Evolutionary conservation across 2,329 filamentous ascomycete genomes (phyloP), one percentile per base, ranked within the genome.

Genomic region (Apiospora pterosperma): DNA sequence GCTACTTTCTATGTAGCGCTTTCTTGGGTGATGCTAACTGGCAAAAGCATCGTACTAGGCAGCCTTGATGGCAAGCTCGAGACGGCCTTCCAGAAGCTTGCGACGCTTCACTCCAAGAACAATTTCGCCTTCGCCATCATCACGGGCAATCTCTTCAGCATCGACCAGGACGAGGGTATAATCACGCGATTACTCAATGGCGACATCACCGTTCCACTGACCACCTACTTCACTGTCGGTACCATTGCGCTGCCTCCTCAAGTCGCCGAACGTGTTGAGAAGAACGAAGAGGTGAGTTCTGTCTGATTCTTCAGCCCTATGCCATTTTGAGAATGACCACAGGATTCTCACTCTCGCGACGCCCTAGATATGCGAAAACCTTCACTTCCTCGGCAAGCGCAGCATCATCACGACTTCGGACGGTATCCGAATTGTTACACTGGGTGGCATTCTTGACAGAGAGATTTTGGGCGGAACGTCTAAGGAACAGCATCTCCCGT

Each of bases 181-280:
- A 78, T 96, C 5, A 79, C 82, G 12, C 84, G 86, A 11, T 84
- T 99, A 4, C 78, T 98, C 0, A 79, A 86, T 31, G 93, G 93
- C n/a, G 82, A 85, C 12, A 89, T 97, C 62, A 75, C 82, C 25
- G 82, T 98, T 5, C 90, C 94, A 3, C 80, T 98, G 0, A 90
- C 94, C 1, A 96, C 91, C 10, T 99, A 99, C 79, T 99, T 98
- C 76, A 92, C 92, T 3, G 83, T 97, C 66, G 93, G 92, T 69
- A 88, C 82, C 41, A 84, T 84, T 59, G 80, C 89, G n/a, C 82
- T 99, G 6, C 96, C 96, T 0, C 77, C 82, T 3, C 79, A 82
- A 36, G 86, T 97, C 25, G 81, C 91, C 23, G 86, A 91, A 72
- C 93, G 89, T 75, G 84, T 98, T 62, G 85, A 92, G 73, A 85